Evolutionary conservation across 2,329 filamentous ascomycete species (phyloP), one percentile per base, ranked within the genome.

Genomic region (Huntiella decipiens): DNA sequence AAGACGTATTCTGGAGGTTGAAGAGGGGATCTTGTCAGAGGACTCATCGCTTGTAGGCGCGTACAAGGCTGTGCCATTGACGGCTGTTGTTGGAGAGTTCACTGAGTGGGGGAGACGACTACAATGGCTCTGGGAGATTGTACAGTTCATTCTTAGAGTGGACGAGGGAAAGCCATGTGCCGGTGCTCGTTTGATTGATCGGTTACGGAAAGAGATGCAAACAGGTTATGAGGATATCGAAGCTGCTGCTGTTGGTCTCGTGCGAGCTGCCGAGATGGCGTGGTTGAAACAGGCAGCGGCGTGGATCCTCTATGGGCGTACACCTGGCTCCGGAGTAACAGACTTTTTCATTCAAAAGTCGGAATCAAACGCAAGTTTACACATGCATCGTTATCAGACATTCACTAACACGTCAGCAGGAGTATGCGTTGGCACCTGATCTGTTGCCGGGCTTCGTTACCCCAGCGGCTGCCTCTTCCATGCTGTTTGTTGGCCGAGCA

Each of bases 211-310:
- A 11, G 82, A 88, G 61, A 67, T 85, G 46, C 81, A 85, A 58
- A 96, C 88, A 5, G 91, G 91, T 11, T 96, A 92, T 60, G 67
- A 74, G 5, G 86, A 95, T 56, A 76, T 98, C 46, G 84, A 88
- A 57, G 73, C 77, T 48, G 78, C 82, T 35, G 80, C 85, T 0
- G 63, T 76, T 51, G 74, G 79, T 49, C 64, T 96, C 33, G 71
- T 84, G n/a, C 72, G 67, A 11, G 70, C 84, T 16, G 87, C 86
- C 0, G 88, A 98, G 63, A 81, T 74, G 28, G 82, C 87, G 6
- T 98, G 91, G 91, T 65, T 96, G 56, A 82, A 85, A 59, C 86
- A 94, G 57, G 70, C 92, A 8, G 82, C 85, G 3, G 82, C 82
- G 19, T 98, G 88, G 88, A 70, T 96, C 6, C 63, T 96, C 11